These are phyloP conservation scores for Potentilla sterilis DNA, from an alignment of 306 rosid genomes.

Conservation along the genomic window DNA sequence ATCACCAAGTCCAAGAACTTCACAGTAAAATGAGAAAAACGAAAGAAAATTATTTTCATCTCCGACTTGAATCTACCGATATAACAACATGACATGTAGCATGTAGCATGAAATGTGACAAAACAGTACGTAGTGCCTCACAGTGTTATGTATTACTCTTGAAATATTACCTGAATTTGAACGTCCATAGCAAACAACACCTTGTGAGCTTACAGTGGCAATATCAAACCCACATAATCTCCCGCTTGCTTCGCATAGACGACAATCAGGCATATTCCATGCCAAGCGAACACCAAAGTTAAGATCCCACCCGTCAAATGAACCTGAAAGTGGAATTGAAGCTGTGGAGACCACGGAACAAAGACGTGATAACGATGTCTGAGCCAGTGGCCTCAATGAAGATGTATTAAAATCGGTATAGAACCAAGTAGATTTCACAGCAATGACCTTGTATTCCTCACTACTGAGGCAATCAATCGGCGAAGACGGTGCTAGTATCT, in stretches of 20 bases:
- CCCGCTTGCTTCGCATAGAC: neutral
- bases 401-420: neutral
- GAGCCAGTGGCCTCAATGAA: conserved; percentile 2
- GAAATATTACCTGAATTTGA: neutral
- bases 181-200: conserved; percentile 12
- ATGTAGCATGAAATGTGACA: neutral
- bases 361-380: neutral
- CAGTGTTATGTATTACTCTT: neutral
- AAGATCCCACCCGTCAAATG: neutral
- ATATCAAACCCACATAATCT: neutral
- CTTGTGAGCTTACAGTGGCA: neutral
- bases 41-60: no score
- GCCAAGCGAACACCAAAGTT: neutral
- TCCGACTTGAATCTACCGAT: no score
- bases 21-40: no score
- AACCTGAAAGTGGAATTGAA: neutral
- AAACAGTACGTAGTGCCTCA: no score
- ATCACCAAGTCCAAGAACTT: no score
- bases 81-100: no score
- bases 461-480: neutral
- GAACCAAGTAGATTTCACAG: neutral
- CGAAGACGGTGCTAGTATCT: neutral
- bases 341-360: neutral
- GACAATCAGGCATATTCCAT: neutral
- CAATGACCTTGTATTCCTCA: neutral